Evolutionary conservation across 495 filamentous ascomycete species (phyloP), one percentile per base, ranked within the genome.

Genomic region (Daldinia childiae): DNA sequence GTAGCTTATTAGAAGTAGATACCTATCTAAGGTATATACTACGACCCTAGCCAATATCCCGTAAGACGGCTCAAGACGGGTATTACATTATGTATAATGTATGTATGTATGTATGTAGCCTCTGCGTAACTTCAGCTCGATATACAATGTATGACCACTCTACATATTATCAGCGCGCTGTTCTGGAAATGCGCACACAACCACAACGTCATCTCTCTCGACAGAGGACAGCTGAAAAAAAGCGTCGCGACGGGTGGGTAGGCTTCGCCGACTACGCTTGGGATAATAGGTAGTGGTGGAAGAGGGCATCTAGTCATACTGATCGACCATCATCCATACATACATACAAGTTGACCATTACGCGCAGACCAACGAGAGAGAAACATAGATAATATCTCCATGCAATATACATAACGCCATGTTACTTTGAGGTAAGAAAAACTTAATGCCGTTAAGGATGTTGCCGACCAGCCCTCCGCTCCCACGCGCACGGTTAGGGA

Each of bases 401-500:
- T 62, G 62, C 50, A 66, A 58, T 34, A 34, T 72, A 59, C 57
- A 63, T 68, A 65, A 58, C 62, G 45, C 48, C 66, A 66, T 73
- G 32, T 58, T 66, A 39, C 36, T 63, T 66, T 57, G 45, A 62
- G 64, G 48, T 67, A 57, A 64, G 57, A 52, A n/a, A 12, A 59
- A 45, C 62, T 69, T 69, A 69, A 59, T 57, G 43, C 62, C 51
- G 29, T 51, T 62, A 36, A 65, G 62, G 65, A 61, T 62, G 30
- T 60, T 66, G 62, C 58, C 66, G 62, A 59, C 26, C 19, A 62
- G 45, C 39, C 61, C 59, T 68, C 61, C 27, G 57, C 52, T 68
- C 61, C 70, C 70, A 68, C 66, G 61, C 27, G 54, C 70, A 48
- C 61, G 70, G 70, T 73, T 65, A 57, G 26, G 50, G 57, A 62